A percentile compares a stretch with the other conserved stretches of the same genome.
Conservation (phyloP, 2,329 filamentous ascomycete species). For the Cladosporium sphaerospermum region DNA sequence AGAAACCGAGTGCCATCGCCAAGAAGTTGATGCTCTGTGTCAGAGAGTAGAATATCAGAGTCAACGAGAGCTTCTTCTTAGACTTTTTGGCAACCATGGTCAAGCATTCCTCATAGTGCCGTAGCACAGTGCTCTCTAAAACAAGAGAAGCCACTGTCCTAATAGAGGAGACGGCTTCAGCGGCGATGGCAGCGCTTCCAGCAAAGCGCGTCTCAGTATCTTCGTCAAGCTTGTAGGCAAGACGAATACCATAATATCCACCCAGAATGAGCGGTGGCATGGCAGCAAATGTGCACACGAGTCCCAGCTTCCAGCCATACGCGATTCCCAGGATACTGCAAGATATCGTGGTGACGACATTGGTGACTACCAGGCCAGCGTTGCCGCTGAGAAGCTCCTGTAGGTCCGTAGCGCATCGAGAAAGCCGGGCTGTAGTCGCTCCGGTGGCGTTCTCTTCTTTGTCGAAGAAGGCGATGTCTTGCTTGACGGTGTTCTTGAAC, state of each 20-base stretch:
- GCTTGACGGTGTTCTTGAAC: slow-evolving; percentile 23
- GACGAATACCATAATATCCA: slow-evolving; percentile 30
- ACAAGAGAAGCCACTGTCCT: slow-evolving; percentile 30
- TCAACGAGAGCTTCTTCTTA: slow-evolving; percentile 16
- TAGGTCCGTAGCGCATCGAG: slow-evolving; percentile 45
- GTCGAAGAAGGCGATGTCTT: slow-evolving; percentile 33
- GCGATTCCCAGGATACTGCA: slow-evolving; percentile 28
- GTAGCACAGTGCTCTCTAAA: slow-evolving; percentile 25
- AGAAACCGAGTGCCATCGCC: slow-evolving; percentile 30
- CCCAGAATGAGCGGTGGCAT: slow-evolving; percentile 29
- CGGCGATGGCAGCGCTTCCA: slow-evolving; percentile 30
- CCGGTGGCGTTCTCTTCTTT: slow-evolving; percentile 45
- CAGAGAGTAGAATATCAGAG: slow-evolving; percentile 25
- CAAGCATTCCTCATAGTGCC: slow-evolving; percentile 22
- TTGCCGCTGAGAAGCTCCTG: slow-evolving; percentile 47
- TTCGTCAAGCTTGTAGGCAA: slow-evolving; percentile 30
- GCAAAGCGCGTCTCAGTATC: slow-evolving; percentile 26
- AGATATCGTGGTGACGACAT: slow-evolving; percentile 28
- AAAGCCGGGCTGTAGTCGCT: slow-evolving; percentile 41
- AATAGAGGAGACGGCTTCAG: slow-evolving; percentile 31
- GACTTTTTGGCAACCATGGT: neutral
- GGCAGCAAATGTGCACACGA: slow-evolving; percentile 27
- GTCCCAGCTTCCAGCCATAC: slow-evolving; percentile 33
- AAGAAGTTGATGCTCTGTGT: slow-evolving; percentile 31
- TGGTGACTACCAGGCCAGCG: slow-evolving; percentile 31